Evolutionary conservation across 495 filamentous ascomycete genomes (phyloP), one percentile per base, ranked within the genome.

Genomic region (Baudoinia panamericana): DNA sequence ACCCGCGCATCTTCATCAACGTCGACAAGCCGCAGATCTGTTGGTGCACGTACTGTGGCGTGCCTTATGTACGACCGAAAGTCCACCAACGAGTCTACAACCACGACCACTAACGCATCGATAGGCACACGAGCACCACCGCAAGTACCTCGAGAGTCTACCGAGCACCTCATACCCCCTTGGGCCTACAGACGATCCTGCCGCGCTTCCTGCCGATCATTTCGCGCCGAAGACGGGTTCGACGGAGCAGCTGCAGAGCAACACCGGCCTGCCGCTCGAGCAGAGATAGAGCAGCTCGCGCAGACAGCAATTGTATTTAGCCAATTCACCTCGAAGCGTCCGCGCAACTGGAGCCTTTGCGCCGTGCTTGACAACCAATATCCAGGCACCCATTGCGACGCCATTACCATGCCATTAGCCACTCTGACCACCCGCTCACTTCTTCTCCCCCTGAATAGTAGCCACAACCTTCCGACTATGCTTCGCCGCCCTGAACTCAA

Each of bases 1-100:
- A 97, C 63, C 90, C 90, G 27, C 71, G 72, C 56, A 80, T 97
- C 61, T 97, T 81, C 61, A 97, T 97, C 71, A 97, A 97, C 63
- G 78, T 82, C 50, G 90, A 97, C 65, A 95, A 95, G 71, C 80
- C 90, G 42, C 75, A 94, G 66, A 93, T 97, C 56, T 73, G 70
- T 55, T 69, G 69, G 55, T 97, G 90, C 68, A 76, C 68, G 44
- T 97, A 97, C 66, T 97, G 90, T 58, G 90, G 90, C n/a, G 56
- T 87, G 51, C 90, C 92, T 50, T 97, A 78, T 57, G 90, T 95
- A 69, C 57, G 88, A n/a, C n/a, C n/a, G 75, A 22, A 20, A 20
- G 4, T n/a, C n/a, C n/a, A n/a, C 38, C 17, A 5, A 15, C 19
- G 38, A 9, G n/a, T 22, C 29, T 19, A 7, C 29, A 27, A 43